These are phyloP conservation scores for Phalaenopsis hybrid DNA, from an alignment of 116 monocot species.

Conservation along the genomic window DNA sequence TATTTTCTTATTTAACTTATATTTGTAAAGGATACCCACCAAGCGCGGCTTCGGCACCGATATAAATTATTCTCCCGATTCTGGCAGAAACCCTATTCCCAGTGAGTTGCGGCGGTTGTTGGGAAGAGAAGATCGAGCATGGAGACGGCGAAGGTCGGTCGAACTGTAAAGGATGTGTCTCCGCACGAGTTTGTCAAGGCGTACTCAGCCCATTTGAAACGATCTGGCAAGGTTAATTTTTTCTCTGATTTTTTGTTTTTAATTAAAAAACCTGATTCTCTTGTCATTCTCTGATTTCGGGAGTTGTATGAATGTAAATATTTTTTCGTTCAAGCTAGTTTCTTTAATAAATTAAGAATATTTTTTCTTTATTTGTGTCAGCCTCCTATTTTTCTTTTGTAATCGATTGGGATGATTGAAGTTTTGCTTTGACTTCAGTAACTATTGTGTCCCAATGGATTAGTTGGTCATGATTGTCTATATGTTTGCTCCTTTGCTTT, in stretches of 20 bases:
- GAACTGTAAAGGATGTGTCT: slow-evolving; percentile 60
- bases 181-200: slow-evolving; percentile 72
- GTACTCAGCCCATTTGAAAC: slow-evolving; percentile 57
- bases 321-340: neutral
- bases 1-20: no score
- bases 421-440: neutral
- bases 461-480: neutral
- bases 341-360: neutral
- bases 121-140: neutral
- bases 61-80: no score
- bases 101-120: neutral
- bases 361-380: neutral
- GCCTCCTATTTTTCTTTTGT: neutral
- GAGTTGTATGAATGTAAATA: neutral
- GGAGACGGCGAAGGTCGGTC: slow-evolving; percentile 25
- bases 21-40: no score
- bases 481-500: no score
- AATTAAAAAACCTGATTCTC: no score
- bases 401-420: neutral
- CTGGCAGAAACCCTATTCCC: neutral
- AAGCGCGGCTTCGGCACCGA: no score
- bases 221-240: slow-evolving; percentile 54
- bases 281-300: no score
- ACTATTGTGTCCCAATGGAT: neutral
- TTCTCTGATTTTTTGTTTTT: neutral